Base-by-base conservation (phyloP, 371 early-diverging fungal species). In the Apophysomyces trapeziformis region DNA sequence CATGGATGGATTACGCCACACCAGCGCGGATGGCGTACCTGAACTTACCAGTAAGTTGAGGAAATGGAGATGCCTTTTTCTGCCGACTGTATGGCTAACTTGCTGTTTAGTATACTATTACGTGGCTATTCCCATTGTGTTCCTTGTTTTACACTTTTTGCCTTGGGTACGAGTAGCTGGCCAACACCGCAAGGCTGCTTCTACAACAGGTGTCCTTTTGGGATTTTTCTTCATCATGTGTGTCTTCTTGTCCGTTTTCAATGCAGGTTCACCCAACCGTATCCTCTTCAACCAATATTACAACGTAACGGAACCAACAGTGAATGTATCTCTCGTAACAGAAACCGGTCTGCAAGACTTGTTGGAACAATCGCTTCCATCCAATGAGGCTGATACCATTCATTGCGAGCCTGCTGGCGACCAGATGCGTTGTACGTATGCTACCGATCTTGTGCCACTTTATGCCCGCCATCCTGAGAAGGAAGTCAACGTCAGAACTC, bases 21-120 rank as follows among this genome's bases (percentile, higher is more conserved):
- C 83, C 4, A 70, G 77, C 35, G 84, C 84, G 21, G 86, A 85
- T 54, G 86, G 86, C 38, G 80, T 83, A 5, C 83, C 86, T 21
- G 77, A 84, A 41, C 56, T 16, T 12, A 57, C 41, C 21, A 39
- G 60, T 57, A 58, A 57, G 41, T 26, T 26, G 32, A 2, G 32
- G 16, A 58, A 26, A 2, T 32, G 44, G 59, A 6, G 0, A 32
- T 65, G 43, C 70, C 6, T 69, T 68, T 3, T 2, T 26, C 32
- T 2, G 2, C 32, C 32, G 32, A 26, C 32, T 26, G 2, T 0
- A 26, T 26, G 32, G 2, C 32, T 26, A 26, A 26, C 32, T 26
- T 26, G 32, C 32, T 26, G 32, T 26, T 26, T 72, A 68, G 71
- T 37, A 65, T 73, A 65, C 32, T 64, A 41, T 64, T 68, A 56